Conservation (phyloP, 2,329 filamentous ascomycete genomes). For the Elsinoe australis region DNA sequence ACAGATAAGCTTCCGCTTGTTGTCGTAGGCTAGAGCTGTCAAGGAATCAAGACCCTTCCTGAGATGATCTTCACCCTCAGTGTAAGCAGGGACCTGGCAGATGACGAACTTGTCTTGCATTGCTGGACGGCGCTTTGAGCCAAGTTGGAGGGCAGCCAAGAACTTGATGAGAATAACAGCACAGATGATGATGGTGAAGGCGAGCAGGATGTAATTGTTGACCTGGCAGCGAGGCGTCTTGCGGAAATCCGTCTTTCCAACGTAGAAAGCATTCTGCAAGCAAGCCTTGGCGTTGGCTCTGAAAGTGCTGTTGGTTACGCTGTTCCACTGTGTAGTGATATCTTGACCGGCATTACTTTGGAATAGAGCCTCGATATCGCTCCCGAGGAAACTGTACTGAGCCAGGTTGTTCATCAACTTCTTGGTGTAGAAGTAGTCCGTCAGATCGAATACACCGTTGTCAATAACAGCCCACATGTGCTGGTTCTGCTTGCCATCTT, state of each 20-base stretch:
- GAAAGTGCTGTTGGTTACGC: constrained; percentile 32
- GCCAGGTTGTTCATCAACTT: constrained; percentile 46
- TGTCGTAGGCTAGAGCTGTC: constrained; percentile 91
- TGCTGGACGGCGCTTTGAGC: constrained; percentile 78
- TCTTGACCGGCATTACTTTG: constrained; percentile 71
- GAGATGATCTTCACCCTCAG: constrained; percentile 91
- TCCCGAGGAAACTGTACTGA: constrained; percentile 65
- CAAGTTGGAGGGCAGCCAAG: constrained; percentile 83
- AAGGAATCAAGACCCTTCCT: constrained; percentile 89
- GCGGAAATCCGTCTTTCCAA: constrained; percentile 80
- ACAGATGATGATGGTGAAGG: constrained; percentile 78
- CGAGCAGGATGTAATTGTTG: constrained; percentile 84
- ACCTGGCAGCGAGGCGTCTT: constrained; percentile 66
- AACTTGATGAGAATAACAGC: constrained; percentile 80
- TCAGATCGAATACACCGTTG: constrained; percentile 75
- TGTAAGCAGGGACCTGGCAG: constrained; percentile 95
- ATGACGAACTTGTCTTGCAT: constrained; percentile 99
- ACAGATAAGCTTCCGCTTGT: constrained; percentile 94
- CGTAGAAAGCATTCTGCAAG: constrained; percentile 73
- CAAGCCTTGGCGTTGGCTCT: constrained; percentile 70
- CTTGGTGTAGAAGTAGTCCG: constrained; percentile 79
- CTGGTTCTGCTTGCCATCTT: constrained; percentile 57
- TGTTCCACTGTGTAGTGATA: constrained; percentile 56
- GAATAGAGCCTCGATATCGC: constrained; percentile 58
- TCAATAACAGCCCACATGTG: constrained; percentile 76